phyloP scores from a whole-genome alignment of 2,329 filamentous ascomycete genomes.

The Didymella keratinophila region DNA sequence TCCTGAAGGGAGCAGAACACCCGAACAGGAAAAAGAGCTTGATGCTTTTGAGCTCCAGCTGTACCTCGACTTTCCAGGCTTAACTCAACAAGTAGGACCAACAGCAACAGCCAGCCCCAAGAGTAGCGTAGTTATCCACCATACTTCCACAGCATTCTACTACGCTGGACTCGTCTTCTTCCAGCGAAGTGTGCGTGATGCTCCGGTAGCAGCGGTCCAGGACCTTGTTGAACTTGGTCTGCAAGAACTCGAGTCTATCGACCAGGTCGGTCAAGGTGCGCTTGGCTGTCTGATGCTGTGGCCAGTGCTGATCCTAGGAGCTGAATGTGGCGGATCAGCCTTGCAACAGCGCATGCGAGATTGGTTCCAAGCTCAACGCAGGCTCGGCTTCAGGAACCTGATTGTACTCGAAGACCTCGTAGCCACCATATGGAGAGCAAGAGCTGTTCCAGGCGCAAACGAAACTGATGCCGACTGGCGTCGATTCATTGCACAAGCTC shows the following conservation, averaged over 20 bases:
- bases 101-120: not conserved
- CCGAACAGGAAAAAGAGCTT: slow-evolving; percentile 12
- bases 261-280: slow-evolving; percentile 14
- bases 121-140: slow-evolving; percentile 12
- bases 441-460: not conserved
- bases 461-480: slow-evolving; percentile 9
- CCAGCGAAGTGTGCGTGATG: slow-evolving; percentile 15
- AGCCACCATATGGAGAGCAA: slow-evolving; percentile 15
- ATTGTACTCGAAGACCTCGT: slow-evolving; percentile 17
- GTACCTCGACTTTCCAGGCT: slow-evolving; percentile 21
- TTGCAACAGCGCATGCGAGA: slow-evolving; percentile 10
- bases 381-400: slow-evolving; percentile 22
- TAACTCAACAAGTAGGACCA: not conserved
- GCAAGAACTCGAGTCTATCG: slow-evolving; percentile 21
- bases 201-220: slow-evolving; percentile 13
- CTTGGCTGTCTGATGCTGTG: slow-evolving; percentile 23
- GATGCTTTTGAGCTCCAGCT: slow-evolving; percentile 23
- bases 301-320: slow-evolving; percentile 23
- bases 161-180: slow-evolving; percentile 23
- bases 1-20: not conserved
- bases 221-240: slow-evolving; percentile 19
- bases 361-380: slow-evolving; percentile 19
- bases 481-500: slow-evolving; percentile 11
- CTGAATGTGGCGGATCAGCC: slow-evolving; percentile 11
- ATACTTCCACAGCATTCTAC: slow-evolving; percentile 23